Conservation (phyloP, 148 eudicot species). For the Vaccinium myrtillus region DNA sequence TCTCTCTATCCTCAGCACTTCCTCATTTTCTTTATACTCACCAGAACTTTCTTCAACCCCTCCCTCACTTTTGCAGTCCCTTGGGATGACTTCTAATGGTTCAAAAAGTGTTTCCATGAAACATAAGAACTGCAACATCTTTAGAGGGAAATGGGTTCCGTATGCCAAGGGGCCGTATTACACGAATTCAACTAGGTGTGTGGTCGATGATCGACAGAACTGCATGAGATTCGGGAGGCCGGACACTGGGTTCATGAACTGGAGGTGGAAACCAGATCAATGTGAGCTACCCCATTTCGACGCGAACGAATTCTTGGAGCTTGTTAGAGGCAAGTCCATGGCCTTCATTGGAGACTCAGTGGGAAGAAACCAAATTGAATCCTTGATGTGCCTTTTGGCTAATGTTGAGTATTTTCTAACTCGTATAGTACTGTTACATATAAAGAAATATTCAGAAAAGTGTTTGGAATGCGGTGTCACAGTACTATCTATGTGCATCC, state of each 20-base stretch:
- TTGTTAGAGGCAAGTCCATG: conserved; percentile 35
- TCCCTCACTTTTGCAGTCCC: conserved; percentile 3
- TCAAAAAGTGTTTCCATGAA: not conserved
- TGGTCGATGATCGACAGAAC: conserved; percentile 20
- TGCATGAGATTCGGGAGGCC: conserved; percentile 39
- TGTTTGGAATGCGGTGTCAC: not conserved
- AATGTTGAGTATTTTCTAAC: conserved; percentile 14
- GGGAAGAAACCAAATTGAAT: conserved; percentile 54
- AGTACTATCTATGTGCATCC: not conserved
- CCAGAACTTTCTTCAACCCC: not conserved
- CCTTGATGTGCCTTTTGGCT: conserved; percentile 43
- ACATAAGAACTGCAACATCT: conserved; percentile 10
- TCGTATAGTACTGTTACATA: not conserved
- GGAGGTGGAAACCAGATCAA: conserved; percentile 53
- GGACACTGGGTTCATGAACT: conserved; percentile 37
- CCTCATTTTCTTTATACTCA: not conserved
- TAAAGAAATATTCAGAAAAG: not conserved
- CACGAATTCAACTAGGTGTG: conserved; percentile 17
- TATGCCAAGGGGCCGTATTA: conserved; percentile 15
- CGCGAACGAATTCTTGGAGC: conserved; percentile 23
- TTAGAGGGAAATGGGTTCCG: conserved; percentile 23
- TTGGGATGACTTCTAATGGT: not conserved
- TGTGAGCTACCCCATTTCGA: conserved; percentile 42
- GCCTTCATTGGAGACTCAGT: conserved; percentile 57
- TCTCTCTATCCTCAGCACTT: not conserved